These are phyloP conservation scores for Boletus rufocinnamomeus DNA, from an alignment of 768 basidiomycete genomes.

Conservation along the genomic window DNA sequence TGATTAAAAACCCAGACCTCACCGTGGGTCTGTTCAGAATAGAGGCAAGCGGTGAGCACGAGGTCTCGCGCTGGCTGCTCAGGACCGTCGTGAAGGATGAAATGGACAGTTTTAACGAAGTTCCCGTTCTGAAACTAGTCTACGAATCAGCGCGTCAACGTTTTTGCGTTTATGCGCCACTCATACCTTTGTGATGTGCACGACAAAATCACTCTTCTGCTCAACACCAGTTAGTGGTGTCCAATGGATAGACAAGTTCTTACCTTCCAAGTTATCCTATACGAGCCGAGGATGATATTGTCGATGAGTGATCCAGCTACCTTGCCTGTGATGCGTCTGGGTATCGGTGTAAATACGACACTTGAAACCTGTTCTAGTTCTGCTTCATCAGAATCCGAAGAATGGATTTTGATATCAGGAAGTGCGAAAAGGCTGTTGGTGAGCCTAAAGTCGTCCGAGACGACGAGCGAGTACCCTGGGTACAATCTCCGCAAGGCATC, in stretches of 20 bases:
- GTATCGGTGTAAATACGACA: slow-evolving; percentile 49
- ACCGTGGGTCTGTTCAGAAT: slow-evolving; percentile 54
- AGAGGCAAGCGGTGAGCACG: slow-evolving; percentile 54
- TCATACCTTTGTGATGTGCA: slow-evolving; percentile 54
- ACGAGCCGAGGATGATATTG: slow-evolving; percentile 52
- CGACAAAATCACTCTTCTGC: slow-evolving; percentile 57
- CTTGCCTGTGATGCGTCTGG: slow-evolving; percentile 39
- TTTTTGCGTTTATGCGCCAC: background rate
- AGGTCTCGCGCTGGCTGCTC: slow-evolving; percentile 54
- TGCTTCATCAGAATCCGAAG: slow-evolving; percentile 49
- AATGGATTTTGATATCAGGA: slow-evolving; percentile 49
- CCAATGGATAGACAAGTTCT: slow-evolving; percentile 19
- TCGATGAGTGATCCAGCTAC: slow-evolving; percentile 58
- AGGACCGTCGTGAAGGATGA: slow-evolving; percentile 62
- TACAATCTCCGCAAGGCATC: slow-evolving; percentile 58
- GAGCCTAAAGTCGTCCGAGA: slow-evolving; percentile 48
- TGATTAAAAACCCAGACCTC: slow-evolving; percentile 81
- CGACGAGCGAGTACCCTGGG: slow-evolving; percentile 61
- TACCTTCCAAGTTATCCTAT: slow-evolving; percentile 61
- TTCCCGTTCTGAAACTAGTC: slow-evolving; percentile 34
- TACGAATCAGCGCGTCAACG: slow-evolving; percentile 1
- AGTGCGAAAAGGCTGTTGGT: slow-evolving; percentile 51
- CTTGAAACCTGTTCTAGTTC: slow-evolving; percentile 50
- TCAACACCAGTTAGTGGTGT: slow-evolving; percentile 5
- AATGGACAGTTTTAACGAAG: slow-evolving; percentile 37